These are phyloP conservation scores for Pichia rugopelliculosa DNA, from an alignment of 805 yeast genomes.

Conservation along the genomic window DNA sequence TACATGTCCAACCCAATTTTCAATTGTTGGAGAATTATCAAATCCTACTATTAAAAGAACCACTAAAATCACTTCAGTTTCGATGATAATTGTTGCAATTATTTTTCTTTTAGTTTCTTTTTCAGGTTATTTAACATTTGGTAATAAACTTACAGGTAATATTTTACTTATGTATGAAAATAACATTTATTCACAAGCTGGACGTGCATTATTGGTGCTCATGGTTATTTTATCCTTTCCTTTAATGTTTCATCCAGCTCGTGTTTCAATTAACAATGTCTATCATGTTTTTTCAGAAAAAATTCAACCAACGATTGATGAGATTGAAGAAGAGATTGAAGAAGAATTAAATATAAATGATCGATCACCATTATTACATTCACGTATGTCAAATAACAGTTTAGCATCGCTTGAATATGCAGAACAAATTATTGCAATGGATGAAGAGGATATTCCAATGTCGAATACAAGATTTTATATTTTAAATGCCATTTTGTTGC, in stretches of 20 bases:
- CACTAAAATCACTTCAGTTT: conserved; percentile 34
- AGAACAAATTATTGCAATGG: conserved; percentile 16
- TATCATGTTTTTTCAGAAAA: conserved; percentile 14
- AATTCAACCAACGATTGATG: not conserved
- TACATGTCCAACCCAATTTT: conserved; percentile 76
- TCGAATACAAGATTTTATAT: conserved; percentile 38
- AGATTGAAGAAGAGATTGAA: not conserved
- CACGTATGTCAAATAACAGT: not conserved
- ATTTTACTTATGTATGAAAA: conserved; percentile 61
- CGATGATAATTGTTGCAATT: conserved; percentile 47
- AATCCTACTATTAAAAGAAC: conserved; percentile 45
- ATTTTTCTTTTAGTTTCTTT: conserved; percentile 61
- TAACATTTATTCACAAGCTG: conserved; percentile 41
- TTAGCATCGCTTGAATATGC: not conserved
- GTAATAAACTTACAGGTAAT: conserved; percentile 58
- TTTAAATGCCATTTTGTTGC: conserved; percentile 41
- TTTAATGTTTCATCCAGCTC: conserved; percentile 72
- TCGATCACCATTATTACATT: conserved; percentile 10
- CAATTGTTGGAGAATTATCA: conserved; percentile 63
- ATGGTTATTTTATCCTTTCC: conserved; percentile 78
- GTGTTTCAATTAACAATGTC: conserved; percentile 66
- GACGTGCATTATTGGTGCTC: conserved; percentile 54
- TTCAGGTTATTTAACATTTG: conserved; percentile 67
- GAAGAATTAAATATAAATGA: not conserved
- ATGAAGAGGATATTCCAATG: conserved; percentile 36